phyloP scores from a whole-genome alignment of 768 basidiomycete species.

The Pleurotus sapidus region DNA sequence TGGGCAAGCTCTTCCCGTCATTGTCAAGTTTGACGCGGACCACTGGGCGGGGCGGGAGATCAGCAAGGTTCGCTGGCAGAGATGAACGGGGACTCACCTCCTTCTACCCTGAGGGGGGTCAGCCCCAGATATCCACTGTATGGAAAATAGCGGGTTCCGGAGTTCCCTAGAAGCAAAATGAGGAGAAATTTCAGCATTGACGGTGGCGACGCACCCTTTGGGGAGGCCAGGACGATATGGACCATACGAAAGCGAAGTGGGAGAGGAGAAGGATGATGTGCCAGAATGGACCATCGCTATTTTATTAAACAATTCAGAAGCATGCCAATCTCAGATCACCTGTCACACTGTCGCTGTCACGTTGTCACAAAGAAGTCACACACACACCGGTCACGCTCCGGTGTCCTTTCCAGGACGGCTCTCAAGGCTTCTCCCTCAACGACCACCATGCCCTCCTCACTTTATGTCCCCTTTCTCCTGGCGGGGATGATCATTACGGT shows the following conservation, averaged over 20 bases:
- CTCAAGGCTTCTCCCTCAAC: slow-evolving; percentile 10
- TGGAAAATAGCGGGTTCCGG: slow-evolving; percentile 70
- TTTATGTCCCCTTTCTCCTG: slow-evolving; percentile 78
- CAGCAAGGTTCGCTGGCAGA: slow-evolving; percentile 5
- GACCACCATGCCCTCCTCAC: slow-evolving; percentile 57
- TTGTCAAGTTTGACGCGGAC: slow-evolving; percentile 70
- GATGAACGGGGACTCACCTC: slow-evolving; percentile 42
- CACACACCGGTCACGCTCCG: slow-evolving; percentile 5
- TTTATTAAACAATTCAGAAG: slow-evolving; percentile 6
- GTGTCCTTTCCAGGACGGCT: slow-evolving; percentile 6
- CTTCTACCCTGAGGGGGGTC: slow-evolving; percentile 76
- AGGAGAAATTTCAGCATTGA: not conserved
- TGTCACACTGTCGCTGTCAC: slow-evolving; percentile 6
- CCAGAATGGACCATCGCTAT: slow-evolving; percentile 8
- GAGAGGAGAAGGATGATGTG: slow-evolving; percentile 16
- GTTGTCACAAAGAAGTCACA: slow-evolving; percentile 11
- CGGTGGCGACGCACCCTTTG: slow-evolving; percentile 39
- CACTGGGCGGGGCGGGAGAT: slow-evolving; percentile 32
- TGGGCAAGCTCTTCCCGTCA: slow-evolving; percentile 65
- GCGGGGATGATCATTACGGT: slow-evolving; percentile 93
- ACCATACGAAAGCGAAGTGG: slow-evolving; percentile 51
- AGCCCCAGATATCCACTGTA: slow-evolving; percentile 77
- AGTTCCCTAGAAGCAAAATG: slow-evolving; percentile 45
- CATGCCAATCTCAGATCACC: slow-evolving; percentile 9
- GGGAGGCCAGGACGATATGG: slow-evolving; percentile 61